Conservation (phyloP, 768 basidiomycete genomes). For the Bullera alba region DNA sequence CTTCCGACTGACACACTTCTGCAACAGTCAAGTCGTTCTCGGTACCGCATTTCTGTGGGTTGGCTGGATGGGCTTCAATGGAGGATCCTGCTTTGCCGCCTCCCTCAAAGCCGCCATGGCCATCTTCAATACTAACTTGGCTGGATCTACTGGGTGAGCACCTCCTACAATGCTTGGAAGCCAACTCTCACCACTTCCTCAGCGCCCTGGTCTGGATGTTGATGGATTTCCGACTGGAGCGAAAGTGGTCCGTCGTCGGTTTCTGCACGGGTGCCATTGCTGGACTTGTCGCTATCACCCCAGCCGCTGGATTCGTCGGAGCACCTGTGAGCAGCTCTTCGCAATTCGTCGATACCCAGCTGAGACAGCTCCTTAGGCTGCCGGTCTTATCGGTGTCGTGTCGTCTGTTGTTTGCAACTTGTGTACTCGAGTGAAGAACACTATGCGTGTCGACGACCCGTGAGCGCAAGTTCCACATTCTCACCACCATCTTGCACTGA, state of each 20-base stretch:
- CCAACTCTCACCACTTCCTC: background rate
- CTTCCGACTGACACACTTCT: background rate
- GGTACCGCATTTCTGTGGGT: slow-evolving; percentile 87
- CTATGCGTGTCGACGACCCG: slow-evolving; percentile 48
- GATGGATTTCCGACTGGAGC: slow-evolving; percentile 80
- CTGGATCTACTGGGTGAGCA: slow-evolving; percentile 64
- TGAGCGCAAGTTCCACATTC: slow-evolving; percentile 9
- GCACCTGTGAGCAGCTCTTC: slow-evolving; percentile 25
- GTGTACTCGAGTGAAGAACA: slow-evolving; percentile 88
- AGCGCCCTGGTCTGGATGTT: slow-evolving; percentile 38
- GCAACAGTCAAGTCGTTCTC: slow-evolving; percentile 69
- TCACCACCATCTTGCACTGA: background rate
- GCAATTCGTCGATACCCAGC: background rate
- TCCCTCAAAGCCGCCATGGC: slow-evolving; percentile 82
- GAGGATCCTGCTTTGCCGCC: slow-evolving; percentile 80
- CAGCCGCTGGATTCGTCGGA: slow-evolving; percentile 49
- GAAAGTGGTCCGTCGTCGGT: slow-evolving; percentile 87
- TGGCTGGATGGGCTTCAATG: slow-evolving; percentile 67
- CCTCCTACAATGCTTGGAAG: background rate
- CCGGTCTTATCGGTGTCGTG: slow-evolving; percentile 76
- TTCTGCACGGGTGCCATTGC: slow-evolving; percentile 93
- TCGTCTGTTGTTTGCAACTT: slow-evolving; percentile 83
- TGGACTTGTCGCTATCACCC: slow-evolving; percentile 49
- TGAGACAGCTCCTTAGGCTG: slow-evolving; percentile 48
- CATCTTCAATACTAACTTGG: slow-evolving; percentile 87